phyloP scores from a whole-genome alignment of 306 rosid genomes.

The Abrus precatorius region DNA sequence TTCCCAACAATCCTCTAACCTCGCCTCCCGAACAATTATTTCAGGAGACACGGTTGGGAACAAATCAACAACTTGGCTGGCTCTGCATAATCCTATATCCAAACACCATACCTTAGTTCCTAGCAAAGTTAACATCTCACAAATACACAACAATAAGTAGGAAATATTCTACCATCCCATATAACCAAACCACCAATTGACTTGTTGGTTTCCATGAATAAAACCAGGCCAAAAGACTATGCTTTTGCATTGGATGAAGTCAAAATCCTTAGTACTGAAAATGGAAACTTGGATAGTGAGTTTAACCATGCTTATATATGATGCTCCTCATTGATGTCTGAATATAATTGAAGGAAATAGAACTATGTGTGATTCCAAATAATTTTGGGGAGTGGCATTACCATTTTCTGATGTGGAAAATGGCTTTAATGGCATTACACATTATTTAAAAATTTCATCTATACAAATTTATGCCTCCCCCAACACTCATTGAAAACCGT shows the following conservation, averaged over 20 bases:
- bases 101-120: constrained; percentile 46
- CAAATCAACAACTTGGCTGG: constrained; percentile 88
- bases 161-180: constrained; percentile 14
- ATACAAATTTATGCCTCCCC: constrained; percentile 16
- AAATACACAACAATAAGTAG: not conserved
- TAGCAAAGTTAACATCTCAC: constrained; percentile 20
- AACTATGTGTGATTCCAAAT: constrained; percentile 9
- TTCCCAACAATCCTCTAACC: constrained; percentile 98
- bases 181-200: constrained; percentile 6
- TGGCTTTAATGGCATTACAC: constrained; percentile 13
- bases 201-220: not conserved
- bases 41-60: constrained; percentile 82
- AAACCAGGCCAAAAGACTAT: not conserved
- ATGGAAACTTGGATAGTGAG: not conserved
- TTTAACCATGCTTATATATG: not conserved
- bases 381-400: constrained; percentile 6
- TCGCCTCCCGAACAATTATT: constrained; percentile 87
- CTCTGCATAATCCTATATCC: constrained; percentile 81
- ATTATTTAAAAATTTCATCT: constrained; percentile 10
- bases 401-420: constrained; percentile 32
- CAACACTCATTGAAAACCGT: constrained; percentile 30
- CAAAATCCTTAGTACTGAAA: not conserved
- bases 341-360: not conserved
- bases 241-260: not conserved
- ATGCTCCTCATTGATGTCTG: not conserved